Conservation (phyloP, 495 filamentous ascomycete genomes). For the Penicillium flavigenum region DNA sequence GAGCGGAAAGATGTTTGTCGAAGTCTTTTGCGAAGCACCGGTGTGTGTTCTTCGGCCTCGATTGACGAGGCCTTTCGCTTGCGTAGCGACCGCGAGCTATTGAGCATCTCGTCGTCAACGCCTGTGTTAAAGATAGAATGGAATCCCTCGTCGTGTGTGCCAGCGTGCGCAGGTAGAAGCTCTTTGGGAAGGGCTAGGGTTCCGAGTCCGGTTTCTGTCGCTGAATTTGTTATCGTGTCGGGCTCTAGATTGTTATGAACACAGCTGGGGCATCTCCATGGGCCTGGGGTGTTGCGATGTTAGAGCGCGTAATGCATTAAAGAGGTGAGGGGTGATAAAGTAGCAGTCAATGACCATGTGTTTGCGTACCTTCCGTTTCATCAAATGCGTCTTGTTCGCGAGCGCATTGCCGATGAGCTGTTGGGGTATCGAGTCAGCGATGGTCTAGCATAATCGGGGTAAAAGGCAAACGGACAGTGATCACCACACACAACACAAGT, state of each 20-base stretch:
- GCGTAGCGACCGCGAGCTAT: conserved; percentile 80
- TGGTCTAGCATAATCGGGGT: conserved; percentile 26
- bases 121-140: conserved; percentile 80
- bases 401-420: conserved; percentile 91
- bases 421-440: conserved; percentile 38
- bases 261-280: conserved; percentile 82
- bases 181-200: conserved; percentile 64
- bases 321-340: not conserved
- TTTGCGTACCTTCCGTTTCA: conserved; percentile 61
- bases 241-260: conserved; percentile 63
- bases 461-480: conserved; percentile 56
- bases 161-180: conserved; percentile 70
- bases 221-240: conserved; percentile 40
- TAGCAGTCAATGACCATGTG: not conserved
- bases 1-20: conserved; percentile 36
- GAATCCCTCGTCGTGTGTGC: conserved; percentile 68
- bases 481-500: conserved; percentile 79
- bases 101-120: conserved; percentile 76
- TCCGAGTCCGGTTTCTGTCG: conserved; percentile 41
- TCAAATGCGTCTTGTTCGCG: conserved; percentile 71
- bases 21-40: conserved; percentile 47
- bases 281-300: conserved; percentile 41
- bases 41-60: conserved; percentile 52
- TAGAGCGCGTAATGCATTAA: conserved; percentile 19
- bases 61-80: conserved; percentile 74